Evolutionary conservation across 2,329 filamentous ascomycete species (phyloP).

Genomic region (Pyrenophora graminea): DNA sequence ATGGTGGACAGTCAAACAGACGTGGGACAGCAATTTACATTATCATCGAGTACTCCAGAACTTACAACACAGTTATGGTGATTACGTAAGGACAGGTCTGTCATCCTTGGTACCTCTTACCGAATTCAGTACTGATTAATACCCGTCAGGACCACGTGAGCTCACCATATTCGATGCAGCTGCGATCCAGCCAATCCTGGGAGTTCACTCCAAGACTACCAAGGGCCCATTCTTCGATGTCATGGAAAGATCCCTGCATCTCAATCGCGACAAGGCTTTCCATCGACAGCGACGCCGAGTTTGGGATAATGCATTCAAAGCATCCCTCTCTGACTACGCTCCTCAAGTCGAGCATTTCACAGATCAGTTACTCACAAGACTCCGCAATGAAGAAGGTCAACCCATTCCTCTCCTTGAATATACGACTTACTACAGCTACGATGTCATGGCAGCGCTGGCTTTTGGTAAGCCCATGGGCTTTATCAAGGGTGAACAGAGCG

Average conservation of each 20-base stretch:
- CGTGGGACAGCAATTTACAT: slow-evolving; percentile 17
- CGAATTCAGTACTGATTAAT: slow-evolving; percentile 4
- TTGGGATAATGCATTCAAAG: slow-evolving; percentile 40
- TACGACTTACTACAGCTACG: slow-evolving; percentile 51
- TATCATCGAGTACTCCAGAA: slow-evolving; percentile 24
- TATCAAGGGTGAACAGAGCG: slow-evolving; percentile 41
- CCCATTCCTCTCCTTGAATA: slow-evolving; percentile 47
- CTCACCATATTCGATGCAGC: slow-evolving; percentile 30
- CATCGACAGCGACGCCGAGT: slow-evolving; percentile 33
- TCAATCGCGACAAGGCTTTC: slow-evolving; percentile 31
- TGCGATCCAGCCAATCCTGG: slow-evolving; percentile 27
- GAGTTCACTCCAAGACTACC: slow-evolving; percentile 25
- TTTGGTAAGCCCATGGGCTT: slow-evolving; percentile 51
- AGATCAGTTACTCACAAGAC: slow-evolving; percentile 24
- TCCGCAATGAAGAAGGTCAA: slow-evolving; percentile 25
- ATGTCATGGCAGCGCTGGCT: slow-evolving; percentile 52
- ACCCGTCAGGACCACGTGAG: slow-evolving; percentile 24
- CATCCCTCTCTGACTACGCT: slow-evolving; percentile 28
- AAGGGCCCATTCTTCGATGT: slow-evolving; percentile 35
- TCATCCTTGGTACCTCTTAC: not conserved
- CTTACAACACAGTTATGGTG: slow-evolving; percentile 29
- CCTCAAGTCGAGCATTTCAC: slow-evolving; percentile 30
- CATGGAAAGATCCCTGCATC: slow-evolving; percentile 28
- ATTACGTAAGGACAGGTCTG: slow-evolving; percentile 32
- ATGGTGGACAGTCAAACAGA: slow-evolving; percentile 29